Base-by-base conservation (phyloP, 1,284 basidiomycete genomes). In the Naganishia cerealis region DNA sequence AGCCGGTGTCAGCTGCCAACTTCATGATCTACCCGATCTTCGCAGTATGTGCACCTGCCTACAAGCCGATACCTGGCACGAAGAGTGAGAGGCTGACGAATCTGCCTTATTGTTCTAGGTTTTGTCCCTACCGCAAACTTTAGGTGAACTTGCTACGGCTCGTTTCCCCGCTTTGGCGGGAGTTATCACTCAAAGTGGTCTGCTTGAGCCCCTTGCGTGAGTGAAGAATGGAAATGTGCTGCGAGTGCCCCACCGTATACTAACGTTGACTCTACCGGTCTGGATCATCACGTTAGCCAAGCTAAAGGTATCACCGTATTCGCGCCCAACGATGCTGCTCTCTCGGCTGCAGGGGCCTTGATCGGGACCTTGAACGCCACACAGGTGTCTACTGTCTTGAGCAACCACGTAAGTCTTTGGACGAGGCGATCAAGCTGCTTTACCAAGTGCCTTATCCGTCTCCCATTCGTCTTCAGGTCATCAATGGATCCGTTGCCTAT, bases 401-500 rank as follows among this genome's bases (percentile, higher is more conserved):
- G 80, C 54, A 90, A 90, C 75, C 89, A 90, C 73, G 86, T 89
- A n/a, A 42, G 59, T 68, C 0, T n/a, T 43, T 24, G 18, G 68
- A 21, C 84, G 79, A 5, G 54, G 38, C 2, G 8, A n/a, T 36
- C n/a, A 33, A 33, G 29, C 29, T 36, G 1, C 24, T n/a, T n/a
- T 58, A 8, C 15, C 21, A 67, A 4, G 0, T 46, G n/a, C 50
- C 66, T 38, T 61, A 26, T 16, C 40, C 1, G 36, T 67, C 69
- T 10, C 58, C 62, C n/a, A 59, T 70, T 52, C 68, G 72, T 50
- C 57, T 73, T 46, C 57, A 88, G 86, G 78, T 87, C 66, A 84
- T 90, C 74, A 90, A 89, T 76, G 88, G 87, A 42, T 85, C 87
- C 0, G 83, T 86, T 0, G 77, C 87, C 9, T 91, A 91, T 81